Evolutionary conservation across 1,284 basidiomycete genomes (phyloP).

Genomic region (Ceratobasidium sp.): DNA sequence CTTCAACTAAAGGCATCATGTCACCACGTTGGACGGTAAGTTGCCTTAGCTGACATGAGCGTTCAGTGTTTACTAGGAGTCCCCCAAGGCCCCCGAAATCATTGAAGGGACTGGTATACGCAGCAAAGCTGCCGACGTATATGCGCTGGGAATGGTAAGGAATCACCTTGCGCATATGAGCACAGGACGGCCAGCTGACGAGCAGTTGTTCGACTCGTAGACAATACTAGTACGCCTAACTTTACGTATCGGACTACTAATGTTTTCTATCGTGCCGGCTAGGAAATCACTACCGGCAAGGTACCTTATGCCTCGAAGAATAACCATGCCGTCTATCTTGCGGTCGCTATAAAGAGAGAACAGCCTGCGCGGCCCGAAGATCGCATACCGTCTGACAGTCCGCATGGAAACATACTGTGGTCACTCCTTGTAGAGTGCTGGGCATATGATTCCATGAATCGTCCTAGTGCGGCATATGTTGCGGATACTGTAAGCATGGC

Average conservation of each 20-base stretch:
- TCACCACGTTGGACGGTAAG: conserved; percentile 9
- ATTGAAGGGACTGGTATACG: conserved; percentile 6
- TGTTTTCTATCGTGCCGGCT: background rate
- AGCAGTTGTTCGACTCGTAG: no score
- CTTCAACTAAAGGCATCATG: background rate
- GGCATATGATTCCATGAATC: background rate
- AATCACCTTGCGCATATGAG: no score
- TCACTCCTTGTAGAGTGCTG: conserved; percentile 1
- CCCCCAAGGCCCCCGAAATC: conserved; percentile 1
- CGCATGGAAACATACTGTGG: background rate
- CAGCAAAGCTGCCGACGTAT: no score
- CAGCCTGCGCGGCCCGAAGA: background rate
- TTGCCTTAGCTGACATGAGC: background rate
- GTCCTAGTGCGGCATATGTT: background rate
- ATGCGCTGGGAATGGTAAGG: no score
- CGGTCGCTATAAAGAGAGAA: background rate
- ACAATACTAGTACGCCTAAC: background rate
- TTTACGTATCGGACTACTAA: background rate
- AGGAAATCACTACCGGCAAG: conserved; percentile 4
- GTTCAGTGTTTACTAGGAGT: background rate
- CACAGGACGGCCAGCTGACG: no score
- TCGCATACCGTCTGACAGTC: background rate
- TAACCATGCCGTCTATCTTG: background rate
- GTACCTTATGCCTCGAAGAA: background rate
- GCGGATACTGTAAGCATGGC: no score